Percentiles rank a stretch among this genome's conserved stretches.
Conservation (phyloP, 1,139 yeast species). For the Blastobotrys buckinghamii region DNA sequence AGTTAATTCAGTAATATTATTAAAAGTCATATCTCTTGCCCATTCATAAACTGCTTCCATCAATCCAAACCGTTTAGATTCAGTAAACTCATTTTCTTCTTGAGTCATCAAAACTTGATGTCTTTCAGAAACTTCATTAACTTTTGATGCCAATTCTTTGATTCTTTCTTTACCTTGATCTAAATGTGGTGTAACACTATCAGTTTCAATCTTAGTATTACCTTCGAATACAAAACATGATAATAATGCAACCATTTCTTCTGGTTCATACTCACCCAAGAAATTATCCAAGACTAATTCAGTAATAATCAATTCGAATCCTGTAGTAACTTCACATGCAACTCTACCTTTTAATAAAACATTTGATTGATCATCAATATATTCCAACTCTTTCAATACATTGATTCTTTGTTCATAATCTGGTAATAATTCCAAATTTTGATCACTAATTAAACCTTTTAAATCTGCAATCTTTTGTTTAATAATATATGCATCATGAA, state of each 20-base stretch:
- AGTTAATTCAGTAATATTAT: constrained; percentile 82
- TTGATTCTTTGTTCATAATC: constrained; percentile 86
- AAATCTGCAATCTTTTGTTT: constrained; percentile 49
- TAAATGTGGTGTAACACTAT: constrained; percentile 71
- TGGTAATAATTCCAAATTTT: constrained; percentile 82
- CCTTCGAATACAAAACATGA: constrained; percentile 95
- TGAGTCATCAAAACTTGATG: constrained; percentile 71
- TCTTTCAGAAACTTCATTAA: constrained; percentile 56
- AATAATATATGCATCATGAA: constrained; percentile 44
- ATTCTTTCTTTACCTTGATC: constrained; percentile 73
- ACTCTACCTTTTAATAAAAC: constrained; percentile 84
- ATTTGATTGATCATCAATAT: constrained; percentile 68
- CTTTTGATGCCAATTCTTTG: constrained; percentile 58
- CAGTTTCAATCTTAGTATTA: constrained; percentile 49
- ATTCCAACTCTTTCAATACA: constrained; percentile 68
- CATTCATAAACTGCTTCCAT: constrained; percentile 95
- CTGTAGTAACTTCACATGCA: constrained; percentile 82
- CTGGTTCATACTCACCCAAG: constrained; percentile 88
- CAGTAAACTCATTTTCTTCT: constrained; percentile 81
- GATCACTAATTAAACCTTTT: constrained; percentile 67
- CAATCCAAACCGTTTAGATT: constrained; percentile 79
- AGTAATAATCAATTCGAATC: constrained; percentile 84
- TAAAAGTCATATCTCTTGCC: constrained; percentile 93
- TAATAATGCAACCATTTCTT: constrained; percentile 88
- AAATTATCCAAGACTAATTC: constrained; percentile 88